A percentile compares a stretch with the other conserved stretches of the same genome.
phyloP scores from a whole-genome alignment of 768 basidiomycete species.

The Chalciporus pseudorubinellus region DNA sequence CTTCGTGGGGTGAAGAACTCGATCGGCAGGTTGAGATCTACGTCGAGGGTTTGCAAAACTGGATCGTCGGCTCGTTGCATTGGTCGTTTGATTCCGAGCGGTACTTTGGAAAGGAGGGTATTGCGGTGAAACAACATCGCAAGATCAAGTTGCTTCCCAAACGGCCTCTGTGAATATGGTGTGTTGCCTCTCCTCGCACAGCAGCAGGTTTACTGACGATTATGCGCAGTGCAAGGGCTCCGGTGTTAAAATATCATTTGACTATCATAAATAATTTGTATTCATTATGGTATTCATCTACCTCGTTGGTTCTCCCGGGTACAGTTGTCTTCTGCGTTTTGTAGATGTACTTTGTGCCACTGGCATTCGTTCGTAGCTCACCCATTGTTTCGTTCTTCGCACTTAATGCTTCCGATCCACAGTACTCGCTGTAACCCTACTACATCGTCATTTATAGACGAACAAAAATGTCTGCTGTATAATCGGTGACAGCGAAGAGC shows the following conservation, averaged over 20 bases:
- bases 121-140: conserved; percentile 51
- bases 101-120: conserved; percentile 63
- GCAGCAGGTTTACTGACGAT: too few relatives aligned
- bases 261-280: conserved; percentile 12
- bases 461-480: not conserved
- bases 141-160: conserved; percentile 50
- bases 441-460: not conserved
- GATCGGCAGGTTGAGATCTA: conserved; percentile 59
- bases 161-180: conserved; percentile 20
- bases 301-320: not conserved
- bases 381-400: not conserved
- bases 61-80: conserved; percentile 70
- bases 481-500: not conserved
- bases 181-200: not conserved
- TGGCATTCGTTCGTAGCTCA: not conserved
- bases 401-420: not conserved
- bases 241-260: not conserved
- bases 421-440: not conserved
- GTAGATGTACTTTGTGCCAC: not conserved
- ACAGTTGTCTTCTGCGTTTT: not conserved
- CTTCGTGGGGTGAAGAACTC: conserved; percentile 61
- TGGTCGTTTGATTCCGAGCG: conserved; percentile 72
- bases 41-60: conserved; percentile 61
- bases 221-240: not conserved
- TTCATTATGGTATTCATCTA: conserved; percentile 5